Evolutionary conservation across 805 yeast species (phyloP), one percentile per base, ranked within the genome.

Genomic region (Kluyveromyces wickerhamii): DNA sequence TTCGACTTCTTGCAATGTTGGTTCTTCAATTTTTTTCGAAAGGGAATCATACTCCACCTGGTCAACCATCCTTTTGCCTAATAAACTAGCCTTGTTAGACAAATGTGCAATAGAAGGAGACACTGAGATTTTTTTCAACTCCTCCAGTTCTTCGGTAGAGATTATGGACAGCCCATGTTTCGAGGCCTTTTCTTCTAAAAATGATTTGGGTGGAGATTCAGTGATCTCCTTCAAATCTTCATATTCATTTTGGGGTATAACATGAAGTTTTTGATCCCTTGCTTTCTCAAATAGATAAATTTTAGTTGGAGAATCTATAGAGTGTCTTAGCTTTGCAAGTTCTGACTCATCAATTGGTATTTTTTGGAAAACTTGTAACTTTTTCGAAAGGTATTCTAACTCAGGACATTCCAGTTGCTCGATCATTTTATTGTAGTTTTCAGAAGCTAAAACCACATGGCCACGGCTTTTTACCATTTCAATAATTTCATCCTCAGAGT

Each of bases 251-350:
- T 27, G 39, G 31, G 34, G 38, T 17, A 40, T 32, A 21, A 44
- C 38, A 10, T 13, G 22, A 21, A 18, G 21, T 14, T 29, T 28
- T 10, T 27, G 15, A 10, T 9, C 20, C 15, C 41, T 44, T 2
- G 69, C 65, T 33, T 54, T 56, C 19, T 56, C 57, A 22, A 49
- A 50, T 14, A 71, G 40, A 26, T 52, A 59, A 0, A 56, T 62
- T 5, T 51, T 23, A 1, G 53, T 32, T 9, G 69, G 68, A 14
- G 48, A 40, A 2, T 43, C 44, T 21, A 19, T 32, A 27, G 32
- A 32, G 26, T 29, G 11, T 37, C n/a, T n/a, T 27, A 24, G 12
- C 6, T 34, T 20, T 20, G 38, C 38, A 24, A 42, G 46, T 8
- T 40, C 36, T 1, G 16, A 11, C 14, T 27, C 14, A 16, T 34